A percentile compares a stretch with the other conserved stretches of the same genome.
phyloP scores from a whole-genome alignment of 768 basidiomycete species.

The Rhodosporidiobolus odoratus region DNA sequence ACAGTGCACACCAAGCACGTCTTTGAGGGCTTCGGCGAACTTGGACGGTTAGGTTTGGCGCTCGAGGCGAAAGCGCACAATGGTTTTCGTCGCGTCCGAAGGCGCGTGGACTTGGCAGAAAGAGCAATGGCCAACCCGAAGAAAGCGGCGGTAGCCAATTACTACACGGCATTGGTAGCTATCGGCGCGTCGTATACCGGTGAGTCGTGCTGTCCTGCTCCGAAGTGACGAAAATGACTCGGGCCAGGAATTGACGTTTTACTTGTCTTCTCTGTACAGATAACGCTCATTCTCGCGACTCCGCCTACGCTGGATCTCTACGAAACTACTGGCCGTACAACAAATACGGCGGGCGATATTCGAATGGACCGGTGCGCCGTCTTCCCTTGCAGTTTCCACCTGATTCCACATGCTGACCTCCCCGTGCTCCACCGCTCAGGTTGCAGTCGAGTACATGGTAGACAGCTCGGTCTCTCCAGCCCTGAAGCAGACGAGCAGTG shows the following conservation, averaged over 20 bases:
- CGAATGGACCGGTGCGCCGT: conserved; percentile 17
- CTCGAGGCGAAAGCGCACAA: background rate
- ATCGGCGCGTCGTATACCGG: conserved; percentile 32
- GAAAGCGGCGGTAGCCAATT: conserved; percentile 5
- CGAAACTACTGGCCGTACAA: conserved; percentile 26
- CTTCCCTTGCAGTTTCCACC: too few species aligned
- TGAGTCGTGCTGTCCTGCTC: background rate
- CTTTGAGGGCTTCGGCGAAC: background rate
- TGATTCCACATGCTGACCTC: too few species aligned
- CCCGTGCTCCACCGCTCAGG: too few species aligned
- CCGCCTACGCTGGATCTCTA: conserved; percentile 2
- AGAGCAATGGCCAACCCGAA: background rate
- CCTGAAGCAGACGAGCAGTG: background rate
- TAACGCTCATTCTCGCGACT: conserved; percentile 20
- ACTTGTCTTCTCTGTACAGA: conserved; percentile 3
- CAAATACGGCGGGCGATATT: conserved; percentile 26
- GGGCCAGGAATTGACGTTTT: background rate
- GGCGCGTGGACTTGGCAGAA: background rate
- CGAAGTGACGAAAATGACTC: background rate
- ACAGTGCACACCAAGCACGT: background rate
- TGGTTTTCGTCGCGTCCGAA: background rate
- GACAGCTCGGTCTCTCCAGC: background rate
- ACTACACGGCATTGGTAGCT: conserved; percentile 30
- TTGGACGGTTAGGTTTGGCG: background rate
- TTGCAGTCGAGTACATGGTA: conserved; percentile 35